Percentiles rank a stretch among this genome's conserved stretches.
These are phyloP conservation scores for Lolium multiflorum DNA, from an alignment of 176 grass and related monocot genomes.

Conservation along the genomic window DNA sequence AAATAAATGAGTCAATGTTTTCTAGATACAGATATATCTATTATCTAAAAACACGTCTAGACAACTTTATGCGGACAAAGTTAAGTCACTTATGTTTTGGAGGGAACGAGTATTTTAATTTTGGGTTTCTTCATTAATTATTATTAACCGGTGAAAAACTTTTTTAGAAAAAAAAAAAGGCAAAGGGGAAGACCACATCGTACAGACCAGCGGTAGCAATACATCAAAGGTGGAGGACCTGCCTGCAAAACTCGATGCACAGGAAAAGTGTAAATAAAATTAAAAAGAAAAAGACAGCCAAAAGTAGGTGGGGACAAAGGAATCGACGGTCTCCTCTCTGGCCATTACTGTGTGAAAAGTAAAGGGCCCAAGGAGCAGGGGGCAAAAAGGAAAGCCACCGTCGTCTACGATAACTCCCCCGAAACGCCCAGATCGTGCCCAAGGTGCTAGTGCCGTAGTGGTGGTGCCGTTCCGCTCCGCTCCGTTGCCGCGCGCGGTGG, in stretches of 20 bases:
- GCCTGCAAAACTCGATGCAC: not conserved
- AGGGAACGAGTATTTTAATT: no score
- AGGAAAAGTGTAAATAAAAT: not conserved
- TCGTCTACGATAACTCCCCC: slow-evolving; percentile 26
- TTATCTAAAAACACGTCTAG: no score
- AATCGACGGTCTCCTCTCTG: slow-evolving; percentile 43
- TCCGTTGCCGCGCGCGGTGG: slow-evolving; percentile 14
- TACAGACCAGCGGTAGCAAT: not conserved
- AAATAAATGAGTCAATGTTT: no score
- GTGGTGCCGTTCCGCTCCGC: not conserved
- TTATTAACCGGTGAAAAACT: no score
- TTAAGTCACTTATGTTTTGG: no score
- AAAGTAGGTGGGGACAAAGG: not conserved
- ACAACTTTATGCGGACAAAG: no score
- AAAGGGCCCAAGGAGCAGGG: not conserved
- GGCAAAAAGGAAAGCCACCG: slow-evolving; percentile 39
- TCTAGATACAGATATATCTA: no score
- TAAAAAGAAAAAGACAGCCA: not conserved
- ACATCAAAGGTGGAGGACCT: not conserved
- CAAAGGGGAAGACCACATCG: no score
- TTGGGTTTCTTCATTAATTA: no score
- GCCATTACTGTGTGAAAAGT: slow-evolving; percentile 18
- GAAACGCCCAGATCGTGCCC: slow-evolving; percentile 49
- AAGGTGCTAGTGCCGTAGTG: not conserved
- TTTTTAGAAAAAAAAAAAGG: no score